Conservation (phyloP, 2,329 filamentous ascomycete species). For the Mycogone perniciosa region DNA sequence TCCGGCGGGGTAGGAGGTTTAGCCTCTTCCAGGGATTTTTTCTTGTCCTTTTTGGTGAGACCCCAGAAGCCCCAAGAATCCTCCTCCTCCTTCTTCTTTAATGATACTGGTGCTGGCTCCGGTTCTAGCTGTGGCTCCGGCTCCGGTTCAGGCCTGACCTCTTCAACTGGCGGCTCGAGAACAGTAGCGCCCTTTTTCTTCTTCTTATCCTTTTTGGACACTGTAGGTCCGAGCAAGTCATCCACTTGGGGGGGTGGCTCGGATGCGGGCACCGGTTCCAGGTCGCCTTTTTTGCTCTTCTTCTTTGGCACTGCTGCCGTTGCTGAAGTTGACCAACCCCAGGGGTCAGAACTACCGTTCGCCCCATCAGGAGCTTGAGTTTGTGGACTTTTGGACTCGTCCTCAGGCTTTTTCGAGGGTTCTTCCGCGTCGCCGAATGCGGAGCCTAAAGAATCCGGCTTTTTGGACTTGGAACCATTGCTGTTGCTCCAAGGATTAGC, state of each 20-base stretch:
- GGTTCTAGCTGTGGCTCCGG: constrained; percentile 22
- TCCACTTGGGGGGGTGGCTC: constrained; percentile 13
- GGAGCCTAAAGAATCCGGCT: constrained; percentile 40
- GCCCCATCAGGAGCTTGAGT: constrained; percentile 21
- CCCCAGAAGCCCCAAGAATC: constrained; percentile 26
- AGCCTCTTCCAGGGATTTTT: constrained; percentile 11
- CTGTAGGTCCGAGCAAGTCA: constrained; percentile 17
- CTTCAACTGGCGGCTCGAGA: constrained; percentile 19
- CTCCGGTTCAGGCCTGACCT: constrained; percentile 10
- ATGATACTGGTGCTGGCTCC: constrained; percentile 15
- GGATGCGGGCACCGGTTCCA: constrained; percentile 21
- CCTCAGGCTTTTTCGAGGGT: constrained; percentile 30
- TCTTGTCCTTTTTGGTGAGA: constrained; percentile 26
- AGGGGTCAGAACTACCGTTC: constrained; percentile 22
- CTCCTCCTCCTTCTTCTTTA: constrained; percentile 24
- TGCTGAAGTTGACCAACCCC: constrained; percentile 24
- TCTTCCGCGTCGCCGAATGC: constrained; percentile 44
- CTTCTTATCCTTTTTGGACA: constrained; percentile 33
- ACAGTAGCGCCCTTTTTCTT: constrained; percentile 26
- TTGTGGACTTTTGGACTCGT: constrained; percentile 37
- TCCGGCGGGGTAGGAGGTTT: background rate
- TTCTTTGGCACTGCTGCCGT: constrained; percentile 25
- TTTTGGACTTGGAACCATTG: constrained; percentile 42
- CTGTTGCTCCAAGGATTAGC: constrained; percentile 45
- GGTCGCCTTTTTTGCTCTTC: constrained; percentile 33